Conservation (phyloP, 805 yeast species). For the Candida chauliodis region DNA sequence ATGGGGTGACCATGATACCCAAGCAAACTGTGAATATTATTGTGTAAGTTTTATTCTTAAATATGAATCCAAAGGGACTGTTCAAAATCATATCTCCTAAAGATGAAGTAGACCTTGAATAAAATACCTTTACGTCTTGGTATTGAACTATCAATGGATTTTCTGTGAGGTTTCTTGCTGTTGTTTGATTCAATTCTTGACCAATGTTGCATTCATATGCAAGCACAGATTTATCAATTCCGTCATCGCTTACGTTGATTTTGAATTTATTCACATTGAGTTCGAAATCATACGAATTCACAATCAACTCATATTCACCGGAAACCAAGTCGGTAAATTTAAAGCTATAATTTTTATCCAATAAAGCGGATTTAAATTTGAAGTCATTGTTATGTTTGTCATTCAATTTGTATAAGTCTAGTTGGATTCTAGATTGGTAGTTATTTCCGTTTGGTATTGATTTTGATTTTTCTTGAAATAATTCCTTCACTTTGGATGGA, state of each 20-base stretch:
- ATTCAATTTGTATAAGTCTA: constrained; percentile 16
- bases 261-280: constrained; percentile 23
- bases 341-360: constrained; percentile 26
- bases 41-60: constrained; percentile 33
- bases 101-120: constrained; percentile 29
- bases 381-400: constrained; percentile 4
- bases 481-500: constrained; percentile 21
- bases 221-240: constrained; percentile 10
- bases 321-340: constrained; percentile 16
- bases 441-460: constrained; percentile 33
- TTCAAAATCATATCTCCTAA: constrained; percentile 29
- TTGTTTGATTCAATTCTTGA: constrained; percentile 16
- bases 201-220: constrained; percentile 22
- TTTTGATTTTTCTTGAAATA: constrained; percentile 10
- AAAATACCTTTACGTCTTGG: constrained; percentile 26
- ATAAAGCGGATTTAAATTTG: constrained; percentile 12
- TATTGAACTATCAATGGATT: constrained; percentile 21
- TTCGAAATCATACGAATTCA: constrained; percentile 35
- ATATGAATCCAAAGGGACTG: constrained; percentile 42
- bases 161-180: constrained; percentile 13
- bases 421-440: constrained; percentile 28
- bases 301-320: constrained; percentile 33
- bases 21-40: constrained; percentile 26
- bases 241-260: constrained; percentile 18
- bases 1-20: constrained; percentile 31